Base-by-base conservation (phyloP, 2,329 filamentous ascomycete genomes). In the Bipolaris zeicola region DNA sequence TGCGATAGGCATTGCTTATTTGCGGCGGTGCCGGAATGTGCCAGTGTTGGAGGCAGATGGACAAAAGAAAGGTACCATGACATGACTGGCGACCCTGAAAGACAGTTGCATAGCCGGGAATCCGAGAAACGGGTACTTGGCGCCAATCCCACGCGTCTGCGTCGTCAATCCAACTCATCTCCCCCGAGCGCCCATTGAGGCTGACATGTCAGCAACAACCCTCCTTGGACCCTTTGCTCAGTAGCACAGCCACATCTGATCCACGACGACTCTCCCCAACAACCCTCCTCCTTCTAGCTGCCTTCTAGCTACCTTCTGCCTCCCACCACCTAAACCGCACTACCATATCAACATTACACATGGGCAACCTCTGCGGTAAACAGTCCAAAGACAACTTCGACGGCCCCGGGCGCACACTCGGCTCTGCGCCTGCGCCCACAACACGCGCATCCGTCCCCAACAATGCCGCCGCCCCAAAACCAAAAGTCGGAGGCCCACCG, bases 331-430 rank as follows among this genome's bases (percentile, higher is more conserved):
- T 28, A 4, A 22, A n/a, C 36, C 24, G 28, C 39, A 24, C 26
- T 18, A 34, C 6, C 16, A 18, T n/a, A 18, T 18, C 26, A n/a
- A 16, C 28, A 24, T 52, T 22, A 46, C 53, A 46, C 63, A 96
- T 97, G 93, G 93, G 93, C 57, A 94, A 92, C 75, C 83, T 92
- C 78, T 96, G 91, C 80, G 90, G 91, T 73, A 92, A 91, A 60
- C 60, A 75, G 76, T 83, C 85, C 61, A 69, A 80, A 62, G 67
- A 79, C 41, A 81, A 85, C 75, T 95, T 92, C 79, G 78, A 85
- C 50, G 85, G 85, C 51, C 88, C 89, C 46, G 92, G 91, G 57
- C 89, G 91, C 51, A 84, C 87, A 36, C 82, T 96, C 52, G 89
- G 86, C 64, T 81, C 87, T 36, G 80, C 82, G 63, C 78, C 58